Evolutionary conservation across 768 basidiomycete genomes (phyloP).

Genomic region (Austroboletus eburneus): DNA sequence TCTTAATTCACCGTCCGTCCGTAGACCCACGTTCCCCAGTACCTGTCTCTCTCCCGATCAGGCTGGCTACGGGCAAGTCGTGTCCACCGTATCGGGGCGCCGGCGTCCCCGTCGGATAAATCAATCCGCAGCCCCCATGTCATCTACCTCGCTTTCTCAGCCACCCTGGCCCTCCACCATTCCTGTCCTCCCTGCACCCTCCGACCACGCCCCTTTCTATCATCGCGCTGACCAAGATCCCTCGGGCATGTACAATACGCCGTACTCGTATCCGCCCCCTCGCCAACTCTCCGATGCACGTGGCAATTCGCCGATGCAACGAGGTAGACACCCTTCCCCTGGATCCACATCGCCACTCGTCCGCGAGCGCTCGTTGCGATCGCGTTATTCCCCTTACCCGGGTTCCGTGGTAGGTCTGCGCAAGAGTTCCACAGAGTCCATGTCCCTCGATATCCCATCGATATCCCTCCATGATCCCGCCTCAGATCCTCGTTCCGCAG

Average conservation of each 20-base stretch:
- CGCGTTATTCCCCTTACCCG: constrained; percentile 48
- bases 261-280: constrained; percentile 29
- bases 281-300: constrained; percentile 27
- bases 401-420: constrained; percentile 22
- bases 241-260: constrained; percentile 22
- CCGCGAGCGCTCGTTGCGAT: constrained; percentile 21
- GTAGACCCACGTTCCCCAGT: constrained; percentile 76
- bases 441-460: constrained; percentile 35
- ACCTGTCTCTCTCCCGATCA: constrained; percentile 84
- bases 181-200: constrained; percentile 28
- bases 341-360: constrained; percentile 22
- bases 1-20: constrained; percentile 17
- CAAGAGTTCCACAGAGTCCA: constrained; percentile 24
- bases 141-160: constrained; percentile 29
- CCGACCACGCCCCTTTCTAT: constrained; percentile 20
- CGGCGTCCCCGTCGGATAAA: constrained; percentile 56
- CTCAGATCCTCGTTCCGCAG: constrained; percentile 23
- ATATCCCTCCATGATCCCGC: constrained; percentile 31
- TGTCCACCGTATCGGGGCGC: constrained; percentile 55
- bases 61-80: constrained; percentile 82
- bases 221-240: constrained; percentile 23
- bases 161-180: constrained; percentile 50
- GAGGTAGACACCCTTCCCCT: constrained; percentile 25
- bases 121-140: constrained; percentile 34
- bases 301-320: constrained; percentile 30